Base-by-base conservation (phyloP, 805 yeast genomes). In the Lipomyces mesembrius region DNA sequence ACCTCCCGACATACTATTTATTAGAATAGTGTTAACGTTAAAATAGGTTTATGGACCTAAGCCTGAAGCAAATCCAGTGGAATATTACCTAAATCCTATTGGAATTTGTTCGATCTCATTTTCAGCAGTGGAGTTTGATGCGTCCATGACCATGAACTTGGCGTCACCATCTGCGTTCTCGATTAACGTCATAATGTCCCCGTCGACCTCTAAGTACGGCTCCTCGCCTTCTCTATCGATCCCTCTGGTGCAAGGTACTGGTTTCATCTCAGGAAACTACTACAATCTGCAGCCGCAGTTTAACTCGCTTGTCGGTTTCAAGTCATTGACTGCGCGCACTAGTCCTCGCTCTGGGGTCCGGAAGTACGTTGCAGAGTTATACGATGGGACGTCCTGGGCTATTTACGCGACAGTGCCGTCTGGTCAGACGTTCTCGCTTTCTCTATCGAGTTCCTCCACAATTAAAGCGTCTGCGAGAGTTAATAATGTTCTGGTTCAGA, bases 371-470 rank as follows among this genome's bases (percentile, higher is more conserved):
- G 81, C 84, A 3, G 78, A 80, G 8, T 80, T 91, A 62, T 82
- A 83, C 71, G 87, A 87, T 75, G 84, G 82, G 37, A 81, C 82
- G 17, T 80, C 76, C 14, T 91, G 96, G 95, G 79, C 86, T n/a
- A 78, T 91, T 43, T 91, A 89, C 72, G 86, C 86, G 20, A 81
- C 80, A 65, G 73, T 78, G 46, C 72, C 80, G 59, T 72, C 63
- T 53, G 65, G 70, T 25, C 73, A 65, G 71, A 75, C 56, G 73
- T 83, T 71, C 62, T 59, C 25, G 39, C 43, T 75, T 77, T 66
- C 37, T 37, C 68, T 29, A 80, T 79, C 60, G 75, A 81, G 51
- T 60, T 27, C 7, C 77, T 78, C 70, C 77, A 80, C 57, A 77
- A 87, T 67, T 78, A 79, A 7, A 20, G 87, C 85, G 17, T 76